Base-by-base conservation (phyloP, 2,329 filamentous ascomycete genomes). In the Pseudocercospora vitis region DNA sequence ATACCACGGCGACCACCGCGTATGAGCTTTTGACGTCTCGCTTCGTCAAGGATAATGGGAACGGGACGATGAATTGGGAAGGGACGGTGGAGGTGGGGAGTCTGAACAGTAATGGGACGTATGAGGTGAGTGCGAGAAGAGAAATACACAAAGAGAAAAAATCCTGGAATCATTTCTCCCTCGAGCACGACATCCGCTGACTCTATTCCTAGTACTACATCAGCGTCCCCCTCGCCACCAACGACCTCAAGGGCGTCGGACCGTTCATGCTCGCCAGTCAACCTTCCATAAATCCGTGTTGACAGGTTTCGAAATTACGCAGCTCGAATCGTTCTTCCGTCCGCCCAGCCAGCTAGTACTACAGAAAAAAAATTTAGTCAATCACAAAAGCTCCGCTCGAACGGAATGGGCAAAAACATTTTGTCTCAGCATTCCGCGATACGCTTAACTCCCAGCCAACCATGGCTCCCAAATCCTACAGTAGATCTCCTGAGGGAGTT, bases 1-100 rank as follows among this genome's bases (percentile, higher is more conserved):
- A 77, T 42, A 81, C 77, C 29, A 79, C 64, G 1, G 64, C 72
- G 1, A 76, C 74, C 0, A 59, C 69, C 29, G 76, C 73, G 63
- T 81, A 79, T 63, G 63, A 71, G 19, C 56, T 73, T 4, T 67
- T 81, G 50, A 52, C 76, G 2, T 58, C 74, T 0, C 64, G 71
- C n/a, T 81, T 80, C 58, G 74, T 81, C 1, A 73, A 73, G 9
- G 62, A 74, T 40, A 72, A 76, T 40, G 67, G 69, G 14, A 74
- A 80, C 58, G 77, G 76, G 0, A 79, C 78, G 0, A 60, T 81
- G 42, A 74, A 73, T 49, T 81, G 74, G 68, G 75, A 79, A 56
- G 76, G 77, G 1, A 82, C 79, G 0, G 79, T 81, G 0, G 65
- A 71, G 45, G 78, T 81, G 4, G 79, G 79, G 46, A 79, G 77